A percentile compares a stretch with the other conserved stretches of the same genome.
phyloP scores from a whole-genome alignment of 371 early-diverging fungal genomes.

The Mucor saturninus region DNA sequence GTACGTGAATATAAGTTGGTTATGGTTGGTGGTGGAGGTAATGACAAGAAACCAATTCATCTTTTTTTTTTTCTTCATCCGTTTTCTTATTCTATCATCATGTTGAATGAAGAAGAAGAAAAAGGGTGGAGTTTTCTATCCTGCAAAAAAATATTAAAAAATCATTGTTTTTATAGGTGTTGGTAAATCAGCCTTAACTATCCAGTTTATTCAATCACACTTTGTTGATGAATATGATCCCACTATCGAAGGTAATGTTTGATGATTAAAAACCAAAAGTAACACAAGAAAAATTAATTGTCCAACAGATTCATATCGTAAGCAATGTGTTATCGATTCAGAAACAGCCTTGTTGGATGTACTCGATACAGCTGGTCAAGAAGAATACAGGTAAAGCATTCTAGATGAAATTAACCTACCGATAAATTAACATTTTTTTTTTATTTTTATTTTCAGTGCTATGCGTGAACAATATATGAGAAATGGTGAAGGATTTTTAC shows the following conservation, averaged over 20 bases:
- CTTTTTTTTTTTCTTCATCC: no score
- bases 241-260: slow-evolving; percentile 80
- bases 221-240: slow-evolving; percentile 96
- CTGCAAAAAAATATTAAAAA: neutral
- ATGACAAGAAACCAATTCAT: neutral
- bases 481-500: slow-evolving; percentile 56
- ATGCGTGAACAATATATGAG: slow-evolving; percentile 85
- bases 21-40: slow-evolving; percentile 90
- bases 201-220: slow-evolving; percentile 90
- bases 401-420: neutral
- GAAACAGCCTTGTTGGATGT: slow-evolving; percentile 86
- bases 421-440: neutral
- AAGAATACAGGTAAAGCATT: slow-evolving; percentile 76
- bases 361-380: slow-evolving; percentile 94
- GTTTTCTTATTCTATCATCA: no score
- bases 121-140: neutral
- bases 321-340: slow-evolving; percentile 86
- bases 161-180: slow-evolving; percentile 52
- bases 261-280: neutral
- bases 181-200: slow-evolving; percentile 89
- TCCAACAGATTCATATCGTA: slow-evolving; percentile 83
- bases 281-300: slow-evolving; percentile 6
- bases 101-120: neutral
- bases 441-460: slow-evolving; percentile 42
- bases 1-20: slow-evolving; percentile 79